A percentile compares a stretch with the other conserved stretches of the same genome.
Evolutionary conservation across 2,329 filamentous ascomycete species (phyloP).

Genomic region (Neofusicoccum kwambonambiense): DNA sequence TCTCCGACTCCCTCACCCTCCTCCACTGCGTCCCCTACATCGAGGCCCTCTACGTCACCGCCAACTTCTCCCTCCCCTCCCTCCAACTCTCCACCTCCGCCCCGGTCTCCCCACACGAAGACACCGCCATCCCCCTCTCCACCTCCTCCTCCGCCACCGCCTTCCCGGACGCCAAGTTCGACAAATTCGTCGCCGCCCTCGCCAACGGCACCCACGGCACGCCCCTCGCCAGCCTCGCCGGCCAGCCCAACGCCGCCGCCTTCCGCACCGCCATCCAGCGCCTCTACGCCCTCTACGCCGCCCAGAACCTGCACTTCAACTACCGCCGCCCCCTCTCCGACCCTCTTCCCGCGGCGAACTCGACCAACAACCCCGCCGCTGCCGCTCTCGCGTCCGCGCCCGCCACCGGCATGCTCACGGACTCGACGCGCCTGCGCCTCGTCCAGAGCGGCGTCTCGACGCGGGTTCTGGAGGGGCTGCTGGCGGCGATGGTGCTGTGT

Average conservation of each 20-base stretch:
- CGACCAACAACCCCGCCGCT: not conserved
- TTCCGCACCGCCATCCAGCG: not conserved
- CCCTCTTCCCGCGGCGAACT: not conserved
- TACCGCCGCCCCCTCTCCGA: not conserved
- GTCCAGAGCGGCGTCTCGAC: not conserved
- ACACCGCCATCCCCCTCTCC: not conserved
- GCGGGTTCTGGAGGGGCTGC: not conserved
- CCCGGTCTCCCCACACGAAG: not conserved
- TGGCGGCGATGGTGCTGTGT: too few relatives aligned
- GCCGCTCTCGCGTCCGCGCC: not conserved
- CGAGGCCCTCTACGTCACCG: not conserved
- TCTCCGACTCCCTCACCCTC: not conserved
- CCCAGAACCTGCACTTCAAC: not conserved
- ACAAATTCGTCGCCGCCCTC: not conserved
- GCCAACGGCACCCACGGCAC: not conserved
- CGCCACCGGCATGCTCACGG: not conserved
- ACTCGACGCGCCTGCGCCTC: not conserved
- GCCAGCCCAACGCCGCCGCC: not conserved
- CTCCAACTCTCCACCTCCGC: not conserved
- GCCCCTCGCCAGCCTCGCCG: not conserved
- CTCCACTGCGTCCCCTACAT: not conserved
- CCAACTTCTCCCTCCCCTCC: not conserved
- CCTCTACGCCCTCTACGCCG: not conserved
- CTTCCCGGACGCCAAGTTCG: not conserved
- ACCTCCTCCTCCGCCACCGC: not conserved